Conservation (phyloP, 805 yeast genomes). For the Candida sakaeoensis region DNA sequence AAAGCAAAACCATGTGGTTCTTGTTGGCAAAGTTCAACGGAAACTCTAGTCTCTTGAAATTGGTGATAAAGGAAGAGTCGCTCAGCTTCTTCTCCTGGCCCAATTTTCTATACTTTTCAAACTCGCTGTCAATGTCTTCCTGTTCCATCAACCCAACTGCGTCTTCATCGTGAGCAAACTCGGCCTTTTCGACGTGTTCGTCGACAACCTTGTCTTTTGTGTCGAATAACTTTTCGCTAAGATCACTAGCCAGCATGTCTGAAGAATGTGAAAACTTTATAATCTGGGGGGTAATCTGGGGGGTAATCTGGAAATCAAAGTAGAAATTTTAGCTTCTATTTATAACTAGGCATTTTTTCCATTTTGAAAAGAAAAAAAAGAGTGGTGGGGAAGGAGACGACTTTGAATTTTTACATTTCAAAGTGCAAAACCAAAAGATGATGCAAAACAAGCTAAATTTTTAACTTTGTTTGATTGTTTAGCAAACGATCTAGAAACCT, state of each 20-base stretch:
- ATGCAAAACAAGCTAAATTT: conserved; percentile 4
- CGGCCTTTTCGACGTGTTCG: conserved; percentile 1
- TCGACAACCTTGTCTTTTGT: neutral
- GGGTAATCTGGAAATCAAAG: neutral
- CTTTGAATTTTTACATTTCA: neutral
- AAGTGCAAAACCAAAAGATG: neutral
- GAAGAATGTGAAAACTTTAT: neutral
- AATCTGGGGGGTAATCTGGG: too few species aligned
- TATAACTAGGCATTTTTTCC: neutral
- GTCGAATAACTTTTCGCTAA: neutral
- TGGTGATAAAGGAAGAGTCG: conserved; percentile 32
- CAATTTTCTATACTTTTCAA: conserved; percentile 28
- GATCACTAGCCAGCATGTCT: conserved; percentile 3
- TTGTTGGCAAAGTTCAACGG: conserved; percentile 43
- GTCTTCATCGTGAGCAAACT: conserved; percentile 6
- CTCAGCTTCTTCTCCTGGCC: conserved; percentile 27
- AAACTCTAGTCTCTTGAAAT: conserved; percentile 32
- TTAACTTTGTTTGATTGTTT: neutral
- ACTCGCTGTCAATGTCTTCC: conserved; percentile 30
- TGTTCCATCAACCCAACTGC: conserved; percentile 15
- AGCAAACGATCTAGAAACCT: neutral
- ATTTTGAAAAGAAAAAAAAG: neutral
- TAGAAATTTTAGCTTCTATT: neutral
- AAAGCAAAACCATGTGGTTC: conserved; percentile 42
- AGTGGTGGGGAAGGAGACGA: conserved; percentile 1